These are phyloP conservation scores for Saccharomyces mikatae DNA, from an alignment of 805 yeast species.

Conservation along the genomic window DNA sequence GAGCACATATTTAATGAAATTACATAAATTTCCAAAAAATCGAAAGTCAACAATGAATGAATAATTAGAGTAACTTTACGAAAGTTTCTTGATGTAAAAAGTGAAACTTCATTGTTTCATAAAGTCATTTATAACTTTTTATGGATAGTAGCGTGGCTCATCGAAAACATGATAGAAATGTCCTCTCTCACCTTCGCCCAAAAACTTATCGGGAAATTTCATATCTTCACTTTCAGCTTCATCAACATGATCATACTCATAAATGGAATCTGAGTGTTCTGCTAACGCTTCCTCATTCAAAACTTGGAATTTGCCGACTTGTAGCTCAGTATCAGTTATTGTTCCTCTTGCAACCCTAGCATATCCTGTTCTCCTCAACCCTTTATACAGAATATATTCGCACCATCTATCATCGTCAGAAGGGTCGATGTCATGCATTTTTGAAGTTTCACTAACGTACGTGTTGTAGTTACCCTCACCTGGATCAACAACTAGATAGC, in stretches of 20 bases:
- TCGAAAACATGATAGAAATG: constrained; percentile 92
- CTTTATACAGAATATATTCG: constrained; percentile 86
- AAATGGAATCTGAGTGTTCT: constrained; percentile 32
- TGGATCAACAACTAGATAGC: constrained; percentile 87
- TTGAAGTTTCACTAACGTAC: constrained; percentile 72
- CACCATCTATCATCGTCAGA: constrained; percentile 98
- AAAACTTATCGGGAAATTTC: constrained; percentile 70
- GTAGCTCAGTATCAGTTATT: constrained; percentile 94
- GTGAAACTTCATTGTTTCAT: background rate
- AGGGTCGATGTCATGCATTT: constrained; percentile 91
- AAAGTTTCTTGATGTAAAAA: background rate
- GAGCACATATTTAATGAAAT: background rate
- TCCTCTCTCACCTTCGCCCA: constrained; percentile 89
- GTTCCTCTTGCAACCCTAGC: constrained; percentile 90
- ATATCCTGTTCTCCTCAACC: constrained; percentile 79
- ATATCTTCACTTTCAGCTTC: constrained; percentile 49
- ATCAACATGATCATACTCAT: constrained; percentile 46
- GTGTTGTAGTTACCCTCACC: constrained; percentile 84
- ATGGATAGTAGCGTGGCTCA: constrained; percentile 70
- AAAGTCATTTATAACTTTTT: background rate
- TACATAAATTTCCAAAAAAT: background rate
- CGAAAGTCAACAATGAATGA: background rate
- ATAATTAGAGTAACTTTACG: no score
- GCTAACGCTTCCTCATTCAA: constrained; percentile 30
- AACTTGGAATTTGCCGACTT: constrained; percentile 83